Conservation (phyloP, 2,329 filamentous ascomycete genomes). For the Leptodontidium sp. region DNA sequence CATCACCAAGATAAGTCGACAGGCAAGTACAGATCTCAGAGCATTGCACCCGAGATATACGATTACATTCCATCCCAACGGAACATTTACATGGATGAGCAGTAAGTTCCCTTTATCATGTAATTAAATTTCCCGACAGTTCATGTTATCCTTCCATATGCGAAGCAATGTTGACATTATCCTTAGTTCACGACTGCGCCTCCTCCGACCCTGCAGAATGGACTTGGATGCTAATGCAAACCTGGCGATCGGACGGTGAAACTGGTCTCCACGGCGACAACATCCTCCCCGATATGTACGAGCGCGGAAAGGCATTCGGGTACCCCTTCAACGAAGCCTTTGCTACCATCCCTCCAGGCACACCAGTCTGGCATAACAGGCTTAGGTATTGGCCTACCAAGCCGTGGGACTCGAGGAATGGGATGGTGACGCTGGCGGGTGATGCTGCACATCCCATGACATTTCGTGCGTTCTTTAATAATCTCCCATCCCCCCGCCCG, state of each 20-base stretch:
- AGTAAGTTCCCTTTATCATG: slow-evolving; percentile 28
- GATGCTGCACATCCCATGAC: slow-evolving; percentile 68
- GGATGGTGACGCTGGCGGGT: slow-evolving; percentile 57
- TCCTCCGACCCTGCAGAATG: slow-evolving; percentile 36
- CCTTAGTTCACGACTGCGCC: slow-evolving; percentile 50
- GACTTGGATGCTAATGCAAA: slow-evolving; percentile 40
- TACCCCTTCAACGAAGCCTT: slow-evolving; percentile 45
- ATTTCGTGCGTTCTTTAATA: slow-evolving; percentile 31
- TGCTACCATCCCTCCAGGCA: slow-evolving; percentile 37
- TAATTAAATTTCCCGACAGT: slow-evolving; percentile 7
- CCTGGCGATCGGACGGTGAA: slow-evolving; percentile 34
- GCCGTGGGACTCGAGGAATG: slow-evolving; percentile 53
- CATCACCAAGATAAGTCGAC: slow-evolving; percentile 52
- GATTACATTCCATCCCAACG: slow-evolving; percentile 57
- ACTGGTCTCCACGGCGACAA: slow-evolving; percentile 30
- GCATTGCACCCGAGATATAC: slow-evolving; percentile 57
- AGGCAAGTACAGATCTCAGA: slow-evolving; percentile 62
- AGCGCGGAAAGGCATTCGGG: slow-evolving; percentile 31
- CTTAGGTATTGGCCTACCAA: slow-evolving; percentile 47
- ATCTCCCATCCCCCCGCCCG: too few relatives aligned
- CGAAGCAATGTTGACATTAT: not conserved
- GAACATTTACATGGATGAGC: slow-evolving; percentile 38
- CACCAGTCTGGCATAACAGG: slow-evolving; percentile 30
- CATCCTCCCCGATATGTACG: slow-evolving; percentile 28
- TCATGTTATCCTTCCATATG: not conserved